Percentiles rank a stretch among this genome's conserved stretches.
phyloP scores from a whole-genome alignment of 495 filamentous ascomycete genomes.

The Halenospora varia region DNA sequence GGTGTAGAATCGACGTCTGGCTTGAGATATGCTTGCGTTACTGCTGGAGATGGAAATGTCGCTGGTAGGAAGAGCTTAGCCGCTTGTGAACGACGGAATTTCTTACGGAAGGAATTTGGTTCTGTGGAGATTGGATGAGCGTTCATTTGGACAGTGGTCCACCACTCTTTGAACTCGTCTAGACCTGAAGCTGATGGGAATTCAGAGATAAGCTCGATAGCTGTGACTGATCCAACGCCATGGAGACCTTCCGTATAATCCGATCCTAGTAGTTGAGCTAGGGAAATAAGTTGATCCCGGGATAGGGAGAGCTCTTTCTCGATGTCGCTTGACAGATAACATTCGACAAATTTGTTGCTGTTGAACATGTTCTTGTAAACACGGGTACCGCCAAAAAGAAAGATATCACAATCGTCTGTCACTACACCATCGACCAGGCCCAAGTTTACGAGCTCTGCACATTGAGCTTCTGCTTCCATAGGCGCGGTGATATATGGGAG shows the following conservation, averaged over 20 bases:
- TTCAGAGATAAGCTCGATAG: constrained; percentile 88
- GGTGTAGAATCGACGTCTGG: constrained; percentile 80
- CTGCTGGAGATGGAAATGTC: constrained; percentile 68
- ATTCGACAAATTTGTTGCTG: constrained; percentile 93
- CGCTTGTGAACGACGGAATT: constrained; percentile 68
- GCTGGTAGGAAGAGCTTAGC: constrained; percentile 82
- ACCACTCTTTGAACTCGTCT: constrained; percentile 80
- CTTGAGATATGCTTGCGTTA: constrained; percentile 75
- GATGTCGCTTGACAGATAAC: constrained; percentile 82
- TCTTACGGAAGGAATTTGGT: constrained; percentile 64
- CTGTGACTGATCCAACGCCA: constrained; percentile 88
- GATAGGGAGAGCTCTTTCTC: constrained; percentile 86
- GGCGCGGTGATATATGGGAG: constrained; percentile 95
- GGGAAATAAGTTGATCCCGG: constrained; percentile 73
- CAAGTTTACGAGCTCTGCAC: constrained; percentile 80
- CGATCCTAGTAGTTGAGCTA: constrained; percentile 85
- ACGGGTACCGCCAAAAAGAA: constrained; percentile 91
- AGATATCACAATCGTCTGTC: constrained; percentile 97
- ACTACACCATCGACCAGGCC: constrained; percentile 95
- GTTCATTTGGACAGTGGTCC: constrained; percentile 66
- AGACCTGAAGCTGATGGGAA: constrained; percentile 55
- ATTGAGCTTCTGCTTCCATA: constrained; percentile 99
- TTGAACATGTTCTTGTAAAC: constrained; percentile 99
- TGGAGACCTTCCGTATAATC: constrained; percentile 94
- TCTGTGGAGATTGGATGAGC: constrained; percentile 48